A percentile compares a stretch with the other conserved stretches of the same genome.
Conservation (phyloP, 1,284 basidiomycete genomes). For the Fomitopsis betulina region DNA sequence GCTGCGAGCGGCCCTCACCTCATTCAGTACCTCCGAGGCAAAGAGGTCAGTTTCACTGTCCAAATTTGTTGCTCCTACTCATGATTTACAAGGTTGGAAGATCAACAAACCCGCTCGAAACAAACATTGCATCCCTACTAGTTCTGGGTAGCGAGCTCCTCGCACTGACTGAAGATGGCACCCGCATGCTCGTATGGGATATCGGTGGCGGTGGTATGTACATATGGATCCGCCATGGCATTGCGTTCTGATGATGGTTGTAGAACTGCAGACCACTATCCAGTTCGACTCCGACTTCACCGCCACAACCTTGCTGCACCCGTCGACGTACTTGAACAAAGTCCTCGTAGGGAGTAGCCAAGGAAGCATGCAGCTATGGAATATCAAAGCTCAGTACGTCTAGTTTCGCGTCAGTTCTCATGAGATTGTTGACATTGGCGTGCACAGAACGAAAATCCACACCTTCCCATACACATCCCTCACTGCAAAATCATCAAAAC, state of each 20-base stretch:
- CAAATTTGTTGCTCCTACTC: slow-evolving; percentile 6
- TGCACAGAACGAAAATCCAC: slow-evolving; percentile 59
- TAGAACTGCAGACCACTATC: slow-evolving; percentile 61
- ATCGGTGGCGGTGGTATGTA: slow-evolving; percentile 48
- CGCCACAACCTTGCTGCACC: slow-evolving; percentile 84
- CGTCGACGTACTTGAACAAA: slow-evolving; percentile 97
- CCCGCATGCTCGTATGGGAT: slow-evolving; percentile 82
- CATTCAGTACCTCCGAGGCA: slow-evolving; percentile 83
- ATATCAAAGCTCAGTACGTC: slow-evolving; percentile 77
- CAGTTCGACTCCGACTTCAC: slow-evolving; percentile 79
- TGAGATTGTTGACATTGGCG: background rate
- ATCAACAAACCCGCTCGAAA: slow-evolving; percentile 60
- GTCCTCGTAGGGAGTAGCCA: slow-evolving; percentile 81
- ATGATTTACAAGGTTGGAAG: slow-evolving; percentile 40
- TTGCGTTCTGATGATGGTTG: slow-evolving; percentile 1
- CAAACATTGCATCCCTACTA: slow-evolving; percentile 54
- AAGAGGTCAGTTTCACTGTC: slow-evolving; percentile 53
- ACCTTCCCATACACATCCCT: slow-evolving; percentile 51
- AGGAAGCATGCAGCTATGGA: slow-evolving; percentile 92
- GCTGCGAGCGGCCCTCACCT: slow-evolving; percentile 67
- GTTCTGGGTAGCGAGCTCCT: slow-evolving; percentile 82
- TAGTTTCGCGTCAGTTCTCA: too few species aligned
- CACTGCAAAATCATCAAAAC: slow-evolving; percentile 37
- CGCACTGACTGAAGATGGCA: slow-evolving; percentile 77
- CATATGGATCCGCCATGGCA: background rate